phyloP scores from a whole-genome alignment of 2,329 filamentous ascomycete species.

The Cladosporium colombiae region DNA sequence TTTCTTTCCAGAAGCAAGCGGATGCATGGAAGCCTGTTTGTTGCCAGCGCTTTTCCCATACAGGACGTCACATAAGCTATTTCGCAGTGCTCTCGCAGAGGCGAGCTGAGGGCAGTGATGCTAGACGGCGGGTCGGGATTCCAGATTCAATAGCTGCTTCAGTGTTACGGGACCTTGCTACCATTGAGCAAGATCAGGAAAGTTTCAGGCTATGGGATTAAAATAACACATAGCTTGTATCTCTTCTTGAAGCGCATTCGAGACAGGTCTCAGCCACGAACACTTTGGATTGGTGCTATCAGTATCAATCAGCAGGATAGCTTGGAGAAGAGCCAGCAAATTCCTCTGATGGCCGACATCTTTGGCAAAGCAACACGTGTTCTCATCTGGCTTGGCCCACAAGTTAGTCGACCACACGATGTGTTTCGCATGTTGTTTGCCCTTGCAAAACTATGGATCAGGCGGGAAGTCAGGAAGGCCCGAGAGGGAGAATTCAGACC shows the following conservation, averaged over 20 bases:
- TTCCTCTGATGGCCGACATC: not conserved
- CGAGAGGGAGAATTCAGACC: too few species aligned
- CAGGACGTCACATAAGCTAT: conserved; percentile 3
- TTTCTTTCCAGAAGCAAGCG: not conserved
- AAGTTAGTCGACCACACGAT: too few species aligned
- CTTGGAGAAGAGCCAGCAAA: not conserved
- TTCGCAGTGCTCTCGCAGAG: not conserved
- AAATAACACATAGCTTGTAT: too few species aligned
- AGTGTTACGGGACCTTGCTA: too few species aligned
- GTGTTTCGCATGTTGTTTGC: not conserved
- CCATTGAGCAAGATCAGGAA: not conserved
- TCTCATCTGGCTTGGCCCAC: not conserved
- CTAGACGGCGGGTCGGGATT: not conserved
- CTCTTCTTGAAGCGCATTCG: too few species aligned
- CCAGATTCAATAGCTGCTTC: too few species aligned
- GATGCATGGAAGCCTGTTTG: conserved; percentile 5
- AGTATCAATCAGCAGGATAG: not conserved
- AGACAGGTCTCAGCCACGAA: too few species aligned
- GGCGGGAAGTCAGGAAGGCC: too few species aligned
- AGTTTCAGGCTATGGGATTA: too few species aligned
- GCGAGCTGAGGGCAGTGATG: not conserved
- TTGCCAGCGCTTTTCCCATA: conserved; percentile 16
- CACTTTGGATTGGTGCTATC: not conserved
- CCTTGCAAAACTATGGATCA: too few species aligned
- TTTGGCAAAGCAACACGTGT: not conserved